Conservation (phyloP, 345 rosid genomes). For the Euphorbia lathyris region DNA sequence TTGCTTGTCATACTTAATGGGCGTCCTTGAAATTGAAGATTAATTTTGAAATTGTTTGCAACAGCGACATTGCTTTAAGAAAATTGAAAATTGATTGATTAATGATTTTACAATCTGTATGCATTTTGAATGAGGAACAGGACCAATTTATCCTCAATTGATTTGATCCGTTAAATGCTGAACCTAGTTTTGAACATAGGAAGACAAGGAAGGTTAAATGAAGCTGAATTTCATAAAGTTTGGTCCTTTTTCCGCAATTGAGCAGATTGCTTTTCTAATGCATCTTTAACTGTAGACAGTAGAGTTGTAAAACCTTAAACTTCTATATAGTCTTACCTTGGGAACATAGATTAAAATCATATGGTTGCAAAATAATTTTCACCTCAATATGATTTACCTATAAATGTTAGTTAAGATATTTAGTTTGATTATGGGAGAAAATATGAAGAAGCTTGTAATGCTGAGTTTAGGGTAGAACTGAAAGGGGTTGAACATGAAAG, state of each 20-base stretch:
- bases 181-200: neutral
- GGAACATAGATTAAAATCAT: neutral
- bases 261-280: neutral
- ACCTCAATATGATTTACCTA: neutral
- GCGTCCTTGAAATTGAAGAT: neutral
- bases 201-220: neutral
- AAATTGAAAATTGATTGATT: neutral
- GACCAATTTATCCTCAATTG: neutral
- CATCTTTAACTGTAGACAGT: neutral
- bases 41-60: neutral
- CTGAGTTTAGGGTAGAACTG: neutral
- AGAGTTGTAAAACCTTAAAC: neutral
- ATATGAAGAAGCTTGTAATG: neutral
- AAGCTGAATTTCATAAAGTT: constrained; percentile 1
- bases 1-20: no score
- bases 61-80: neutral
- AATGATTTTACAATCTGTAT: neutral
- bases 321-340: neutral
- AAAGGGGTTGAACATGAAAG: neutral
- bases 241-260: neutral
- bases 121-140: neutral
- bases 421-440: neutral
- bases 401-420: no score
- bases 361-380: neutral
- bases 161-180: neutral